Conservation (phyloP, 495 filamentous ascomycete species). For the Pyronema omphalodes region DNA sequence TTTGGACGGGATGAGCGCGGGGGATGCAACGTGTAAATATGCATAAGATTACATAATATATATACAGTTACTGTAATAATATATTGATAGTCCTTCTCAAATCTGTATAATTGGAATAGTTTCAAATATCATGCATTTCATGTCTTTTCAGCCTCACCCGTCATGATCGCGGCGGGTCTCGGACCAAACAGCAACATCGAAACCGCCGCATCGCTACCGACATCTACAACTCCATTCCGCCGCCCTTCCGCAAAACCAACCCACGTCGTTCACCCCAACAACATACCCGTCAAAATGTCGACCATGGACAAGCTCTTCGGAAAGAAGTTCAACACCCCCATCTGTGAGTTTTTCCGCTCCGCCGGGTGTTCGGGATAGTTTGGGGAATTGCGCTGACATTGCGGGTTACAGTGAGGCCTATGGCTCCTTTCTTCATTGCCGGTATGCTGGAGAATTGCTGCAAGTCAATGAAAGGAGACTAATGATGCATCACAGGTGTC, state of each 20-base stretch:
- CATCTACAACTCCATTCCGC: constrained; percentile 10
- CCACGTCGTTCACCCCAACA: background rate
- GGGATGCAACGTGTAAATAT: background rate
- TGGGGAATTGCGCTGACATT: background rate
- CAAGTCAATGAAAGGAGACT: background rate
- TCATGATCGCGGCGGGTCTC: background rate
- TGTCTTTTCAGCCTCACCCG: background rate
- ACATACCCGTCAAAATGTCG: constrained; percentile 34
- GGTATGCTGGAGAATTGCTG: constrained; percentile 40
- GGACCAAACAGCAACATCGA: constrained; percentile 19
- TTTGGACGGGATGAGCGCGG: background rate
- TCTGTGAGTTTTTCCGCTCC: constrained; percentile 45
- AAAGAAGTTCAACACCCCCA: constrained; percentile 80
- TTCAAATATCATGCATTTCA: too few relatives aligned
- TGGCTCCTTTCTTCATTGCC: constrained; percentile 83
- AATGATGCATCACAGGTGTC: constrained; percentile 35
- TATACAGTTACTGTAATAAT: background rate
- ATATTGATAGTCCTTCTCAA: background rate
- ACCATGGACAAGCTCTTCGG: constrained; percentile 43
- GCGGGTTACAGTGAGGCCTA: constrained; percentile 49
- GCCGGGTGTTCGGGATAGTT: background rate
- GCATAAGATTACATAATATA: background rate
- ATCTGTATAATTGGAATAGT: too few relatives aligned
- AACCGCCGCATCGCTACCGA: constrained; percentile 13
- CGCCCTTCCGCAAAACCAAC: constrained; percentile 24